phyloP scores from a whole-genome alignment of 768 basidiomycete species.

The Tephrocybe rancida region DNA sequence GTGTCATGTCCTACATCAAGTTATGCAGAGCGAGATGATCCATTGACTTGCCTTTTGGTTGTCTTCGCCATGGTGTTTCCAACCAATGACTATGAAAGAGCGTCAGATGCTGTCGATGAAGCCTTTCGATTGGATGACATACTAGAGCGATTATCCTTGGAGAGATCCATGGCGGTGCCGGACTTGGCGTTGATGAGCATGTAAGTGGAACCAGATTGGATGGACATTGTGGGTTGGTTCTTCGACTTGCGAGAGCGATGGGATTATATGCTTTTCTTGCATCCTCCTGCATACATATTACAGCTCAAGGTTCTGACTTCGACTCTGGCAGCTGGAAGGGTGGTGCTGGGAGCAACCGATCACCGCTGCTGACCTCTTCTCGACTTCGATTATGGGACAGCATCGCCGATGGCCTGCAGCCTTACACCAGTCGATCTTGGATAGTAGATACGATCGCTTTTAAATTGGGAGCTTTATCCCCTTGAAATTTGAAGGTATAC shows the following conservation, averaged over 20 bases:
- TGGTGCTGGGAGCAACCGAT: too few species aligned
- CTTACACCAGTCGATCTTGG: too few species aligned
- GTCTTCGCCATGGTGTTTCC: conserved; percentile 31
- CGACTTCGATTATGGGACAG: too few species aligned
- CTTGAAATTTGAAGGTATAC: too few species aligned
- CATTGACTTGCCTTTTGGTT: conserved; percentile 46
- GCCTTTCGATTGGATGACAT: conserved; percentile 12
- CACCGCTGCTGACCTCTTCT: too few species aligned
- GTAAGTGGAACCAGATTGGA: conserved; percentile 17
- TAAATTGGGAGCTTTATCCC: conserved; percentile 36
- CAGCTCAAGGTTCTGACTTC: too few species aligned
- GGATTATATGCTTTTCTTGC: conserved; percentile 4
- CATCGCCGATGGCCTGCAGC: too few species aligned
- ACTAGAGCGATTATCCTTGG: conserved; percentile 42
- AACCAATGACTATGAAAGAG: conserved; percentile 44
- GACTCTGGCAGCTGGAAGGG: not conserved
- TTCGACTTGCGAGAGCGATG: not conserved
- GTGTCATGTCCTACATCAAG: not conserved
- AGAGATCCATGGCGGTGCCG: conserved; percentile 47
- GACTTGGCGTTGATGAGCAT: conserved; percentile 30
- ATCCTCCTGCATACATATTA: too few species aligned
- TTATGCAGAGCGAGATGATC: not conserved
- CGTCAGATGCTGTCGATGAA: not conserved
- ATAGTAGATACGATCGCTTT: too few species aligned
- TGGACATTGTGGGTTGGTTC: conserved; percentile 14